A percentile compares a stretch with the other conserved stretches of the same genome.
These are phyloP conservation scores for Camillea tinctor DNA, from an alignment of 2,329 filamentous ascomycete species.

Conservation along the genomic window DNA sequence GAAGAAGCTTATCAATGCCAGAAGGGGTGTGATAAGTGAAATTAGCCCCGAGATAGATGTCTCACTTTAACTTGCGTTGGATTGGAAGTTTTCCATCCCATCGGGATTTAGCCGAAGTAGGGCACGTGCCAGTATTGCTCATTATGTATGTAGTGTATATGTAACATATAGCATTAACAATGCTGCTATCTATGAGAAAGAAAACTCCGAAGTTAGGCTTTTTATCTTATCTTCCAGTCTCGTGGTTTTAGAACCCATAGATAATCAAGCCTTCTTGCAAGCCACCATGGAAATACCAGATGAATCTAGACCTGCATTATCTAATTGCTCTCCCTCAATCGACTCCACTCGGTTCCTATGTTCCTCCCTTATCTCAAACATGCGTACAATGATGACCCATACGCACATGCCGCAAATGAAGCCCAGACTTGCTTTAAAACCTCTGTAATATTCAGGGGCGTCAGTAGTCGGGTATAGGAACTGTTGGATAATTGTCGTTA, in stretches of 20 bases:
- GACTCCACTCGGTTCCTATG: background rate
- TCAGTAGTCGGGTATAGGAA: constrained; percentile 35
- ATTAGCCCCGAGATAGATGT: background rate
- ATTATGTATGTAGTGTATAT: no score
- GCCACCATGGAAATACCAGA: background rate
- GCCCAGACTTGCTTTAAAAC: constrained; percentile 30
- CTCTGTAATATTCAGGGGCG: constrained; percentile 30
- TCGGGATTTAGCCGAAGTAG: no score
- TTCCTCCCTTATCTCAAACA: constrained; percentile 12
- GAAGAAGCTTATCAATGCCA: no score
- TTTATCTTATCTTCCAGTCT: background rate
- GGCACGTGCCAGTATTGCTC: no score
- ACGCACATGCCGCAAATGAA: constrained; percentile 25
- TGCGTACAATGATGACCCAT: constrained; percentile 23
- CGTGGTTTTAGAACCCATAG: background rate
- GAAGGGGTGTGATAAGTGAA: background rate
- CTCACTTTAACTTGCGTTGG: no score
- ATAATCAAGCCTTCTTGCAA: background rate
- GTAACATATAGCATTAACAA: no score
- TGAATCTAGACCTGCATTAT: background rate
- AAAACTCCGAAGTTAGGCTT: no score
- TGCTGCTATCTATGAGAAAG: background rate
- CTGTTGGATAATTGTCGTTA: constrained; percentile 33
- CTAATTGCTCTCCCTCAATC: background rate
- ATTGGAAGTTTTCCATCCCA: no score